A percentile compares a stretch with the other conserved stretches of the same genome.
These are phyloP conservation scores for Ganoderma sinense DNA, from an alignment of 1,284 basidiomycete species.

Conservation along the genomic window DNA sequence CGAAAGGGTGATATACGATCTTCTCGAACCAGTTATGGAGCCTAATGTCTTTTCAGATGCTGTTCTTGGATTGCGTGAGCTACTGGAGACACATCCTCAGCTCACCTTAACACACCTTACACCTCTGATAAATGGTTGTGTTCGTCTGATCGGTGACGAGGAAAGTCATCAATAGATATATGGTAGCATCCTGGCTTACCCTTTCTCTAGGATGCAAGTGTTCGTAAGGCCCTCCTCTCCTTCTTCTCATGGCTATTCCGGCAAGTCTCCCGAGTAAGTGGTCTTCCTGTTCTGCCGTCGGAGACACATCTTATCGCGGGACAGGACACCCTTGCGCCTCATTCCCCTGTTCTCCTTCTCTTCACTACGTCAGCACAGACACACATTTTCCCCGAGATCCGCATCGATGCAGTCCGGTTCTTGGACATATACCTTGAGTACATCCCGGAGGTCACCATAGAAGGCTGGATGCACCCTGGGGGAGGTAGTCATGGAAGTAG, in stretches of 20 bases:
- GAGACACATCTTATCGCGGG: too few species aligned
- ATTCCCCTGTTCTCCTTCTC: constrained; percentile 78
- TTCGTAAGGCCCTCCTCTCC: constrained; percentile 65
- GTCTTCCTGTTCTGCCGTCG: neutral
- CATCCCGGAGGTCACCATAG: constrained; percentile 73
- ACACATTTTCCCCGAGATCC: constrained; percentile 94
- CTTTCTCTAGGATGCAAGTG: constrained; percentile 61
- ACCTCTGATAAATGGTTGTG: constrained; percentile 70
- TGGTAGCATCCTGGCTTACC: neutral
- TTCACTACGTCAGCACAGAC: constrained; percentile 93
- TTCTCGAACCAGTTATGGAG: neutral
- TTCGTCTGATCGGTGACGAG: constrained; percentile 84
- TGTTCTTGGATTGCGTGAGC: constrained; percentile 82
- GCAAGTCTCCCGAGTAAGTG: constrained; percentile 63
- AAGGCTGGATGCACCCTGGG: constrained; percentile 65
- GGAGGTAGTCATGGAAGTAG: constrained; percentile 62
- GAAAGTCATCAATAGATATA: constrained; percentile 47
- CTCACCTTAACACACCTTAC: constrained; percentile 67
- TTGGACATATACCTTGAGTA: constrained; percentile 81
- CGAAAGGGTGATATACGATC: constrained; percentile 64
- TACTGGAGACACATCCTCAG: constrained; percentile 73
- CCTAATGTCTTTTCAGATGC: constrained; percentile 63
- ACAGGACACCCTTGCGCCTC: constrained; percentile 71
- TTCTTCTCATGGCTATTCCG: constrained; percentile 81
- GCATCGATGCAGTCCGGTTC: constrained; percentile 88